These are phyloP conservation scores for Kwoniella sp. DNA, from an alignment of 768 basidiomycete species.

Conservation along the genomic window DNA sequence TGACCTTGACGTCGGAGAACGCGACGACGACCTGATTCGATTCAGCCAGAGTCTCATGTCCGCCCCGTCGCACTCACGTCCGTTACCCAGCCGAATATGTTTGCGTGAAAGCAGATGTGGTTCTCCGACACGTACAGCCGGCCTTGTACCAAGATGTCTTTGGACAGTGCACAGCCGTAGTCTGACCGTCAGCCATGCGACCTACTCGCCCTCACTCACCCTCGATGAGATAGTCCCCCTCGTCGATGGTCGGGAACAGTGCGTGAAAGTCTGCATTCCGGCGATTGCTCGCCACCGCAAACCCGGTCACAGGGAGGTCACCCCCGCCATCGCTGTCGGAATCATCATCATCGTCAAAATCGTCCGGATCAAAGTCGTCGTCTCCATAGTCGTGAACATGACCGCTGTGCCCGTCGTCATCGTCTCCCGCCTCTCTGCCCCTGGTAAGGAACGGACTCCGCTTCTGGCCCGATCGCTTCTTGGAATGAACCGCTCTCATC, in stretches of 20 bases:
- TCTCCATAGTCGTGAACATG: constrained; percentile 15
- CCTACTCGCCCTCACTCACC: constrained; percentile 56
- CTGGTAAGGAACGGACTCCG: constrained; percentile 28
- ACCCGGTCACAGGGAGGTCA: constrained; percentile 82
- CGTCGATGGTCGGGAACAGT: constrained; percentile 78
- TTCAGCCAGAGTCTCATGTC: constrained; percentile 55
- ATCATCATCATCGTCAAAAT: constrained; percentile 43
- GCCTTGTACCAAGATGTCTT: constrained; percentile 95
- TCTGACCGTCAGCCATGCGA: constrained; percentile 55
- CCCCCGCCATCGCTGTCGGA: constrained; percentile 61
- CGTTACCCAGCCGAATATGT: constrained; percentile 98
- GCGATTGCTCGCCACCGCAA: constrained; percentile 92
- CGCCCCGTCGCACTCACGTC: constrained; percentile 66
- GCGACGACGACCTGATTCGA: constrained; percentile 70
- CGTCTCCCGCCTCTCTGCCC: constrained; percentile 16
- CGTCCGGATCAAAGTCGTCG: constrained; percentile 38
- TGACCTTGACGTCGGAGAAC: constrained; percentile 73
- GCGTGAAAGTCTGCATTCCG: constrained; percentile 95
- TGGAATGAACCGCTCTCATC: constrained; percentile 1
- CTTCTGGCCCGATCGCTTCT: constrained; percentile 5
- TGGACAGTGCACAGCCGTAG: constrained; percentile 93
- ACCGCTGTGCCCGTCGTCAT: constrained; percentile 8
- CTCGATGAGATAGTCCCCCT: constrained; percentile 96
- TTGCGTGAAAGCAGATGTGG: constrained; percentile 98
- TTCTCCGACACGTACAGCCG: constrained; percentile 96